Evolutionary conservation across 2,329 filamentous ascomycete genomes (phyloP).

Genomic region (Stemphylium vesicarium): DNA sequence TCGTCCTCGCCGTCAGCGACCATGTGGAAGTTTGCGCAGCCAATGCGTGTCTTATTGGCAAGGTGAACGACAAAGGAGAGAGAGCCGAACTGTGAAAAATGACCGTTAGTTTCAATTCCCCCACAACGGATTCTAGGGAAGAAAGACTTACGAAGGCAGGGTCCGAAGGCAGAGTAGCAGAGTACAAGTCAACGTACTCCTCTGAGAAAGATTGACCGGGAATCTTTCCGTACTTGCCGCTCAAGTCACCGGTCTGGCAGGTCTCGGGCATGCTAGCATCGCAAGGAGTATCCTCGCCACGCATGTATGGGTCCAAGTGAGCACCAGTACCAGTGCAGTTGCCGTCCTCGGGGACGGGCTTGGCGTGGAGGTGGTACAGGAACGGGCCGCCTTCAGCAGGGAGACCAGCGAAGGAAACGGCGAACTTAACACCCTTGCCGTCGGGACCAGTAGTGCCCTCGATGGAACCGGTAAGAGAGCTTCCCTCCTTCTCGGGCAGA

Average conservation of each 20-base stretch:
- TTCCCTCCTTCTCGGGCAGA: slow-evolving; percentile 44
- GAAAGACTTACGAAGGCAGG: slow-evolving; percentile 48
- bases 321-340: slow-evolving; percentile 53
- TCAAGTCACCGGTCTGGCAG: slow-evolving; percentile 55
- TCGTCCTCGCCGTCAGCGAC: slow-evolving; percentile 60
- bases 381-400: slow-evolving; percentile 53
- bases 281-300: slow-evolving; percentile 48
- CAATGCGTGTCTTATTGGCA: slow-evolving; percentile 60
- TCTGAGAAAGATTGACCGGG: slow-evolving; percentile 36
- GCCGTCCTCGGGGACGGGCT: slow-evolving; percentile 49
- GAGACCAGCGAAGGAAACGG: slow-evolving; percentile 50
- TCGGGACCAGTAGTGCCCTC: slow-evolving; percentile 39
- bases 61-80: slow-evolving; percentile 62
- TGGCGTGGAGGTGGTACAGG: slow-evolving; percentile 56
- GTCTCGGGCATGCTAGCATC: slow-evolving; percentile 44
- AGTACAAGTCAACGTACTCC: slow-evolving; percentile 39
- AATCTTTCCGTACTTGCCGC: slow-evolving; percentile 54
- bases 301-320: slow-evolving; percentile 53
- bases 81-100: slow-evolving; percentile 52
- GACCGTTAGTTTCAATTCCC: not conserved
- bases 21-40: slow-evolving; percentile 62
- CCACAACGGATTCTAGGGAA: no score
- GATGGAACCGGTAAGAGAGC: slow-evolving; percentile 45
- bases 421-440: slow-evolving; percentile 51
- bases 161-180: slow-evolving; percentile 47